Conservation (phyloP, 306 rosid genomes). For the Argentina anserina region DNA sequence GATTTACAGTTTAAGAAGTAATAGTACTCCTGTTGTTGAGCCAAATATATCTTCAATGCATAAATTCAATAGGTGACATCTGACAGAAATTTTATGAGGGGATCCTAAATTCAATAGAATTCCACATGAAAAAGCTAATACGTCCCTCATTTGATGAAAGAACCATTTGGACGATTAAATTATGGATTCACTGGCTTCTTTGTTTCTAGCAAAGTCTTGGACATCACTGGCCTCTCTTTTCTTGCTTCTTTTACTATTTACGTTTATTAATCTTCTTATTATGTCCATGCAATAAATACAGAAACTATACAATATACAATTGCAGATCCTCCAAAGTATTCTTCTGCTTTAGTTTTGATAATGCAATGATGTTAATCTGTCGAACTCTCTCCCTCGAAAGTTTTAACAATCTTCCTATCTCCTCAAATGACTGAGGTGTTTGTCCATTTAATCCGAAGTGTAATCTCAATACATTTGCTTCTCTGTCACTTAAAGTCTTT, state of each 20-base stretch:
- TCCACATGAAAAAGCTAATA: neutral
- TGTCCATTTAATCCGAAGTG: constrained; percentile 62
- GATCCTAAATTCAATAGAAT: neutral
- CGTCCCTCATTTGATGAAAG: neutral
- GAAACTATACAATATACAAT: constrained; percentile 37
- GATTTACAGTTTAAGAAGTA: too few relatives aligned
- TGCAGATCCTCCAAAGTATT: constrained; percentile 31
- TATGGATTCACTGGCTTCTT: neutral
- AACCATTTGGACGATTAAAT: neutral
- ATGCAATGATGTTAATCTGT: constrained; percentile 47
- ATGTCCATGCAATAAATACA: neutral
- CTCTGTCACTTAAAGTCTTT: constrained; percentile 51
- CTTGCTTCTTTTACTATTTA: neutral
- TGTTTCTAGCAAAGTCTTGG: neutral
- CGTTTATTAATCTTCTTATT: neutral
- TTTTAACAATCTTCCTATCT: constrained; percentile 57
- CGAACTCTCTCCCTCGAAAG: constrained; percentile 70
- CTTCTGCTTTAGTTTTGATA: constrained; percentile 47
- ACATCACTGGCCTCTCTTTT: neutral
- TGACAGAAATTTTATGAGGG: neutral
- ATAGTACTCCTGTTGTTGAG: too few relatives aligned
- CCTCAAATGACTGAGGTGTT: constrained; percentile 51
- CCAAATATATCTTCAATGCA: too few relatives aligned
- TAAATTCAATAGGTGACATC: neutral
- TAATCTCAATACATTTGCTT: constrained; percentile 50